Conservation (phyloP, 2,329 filamentous ascomycete species). For the Stenocarpella maydis region DNA sequence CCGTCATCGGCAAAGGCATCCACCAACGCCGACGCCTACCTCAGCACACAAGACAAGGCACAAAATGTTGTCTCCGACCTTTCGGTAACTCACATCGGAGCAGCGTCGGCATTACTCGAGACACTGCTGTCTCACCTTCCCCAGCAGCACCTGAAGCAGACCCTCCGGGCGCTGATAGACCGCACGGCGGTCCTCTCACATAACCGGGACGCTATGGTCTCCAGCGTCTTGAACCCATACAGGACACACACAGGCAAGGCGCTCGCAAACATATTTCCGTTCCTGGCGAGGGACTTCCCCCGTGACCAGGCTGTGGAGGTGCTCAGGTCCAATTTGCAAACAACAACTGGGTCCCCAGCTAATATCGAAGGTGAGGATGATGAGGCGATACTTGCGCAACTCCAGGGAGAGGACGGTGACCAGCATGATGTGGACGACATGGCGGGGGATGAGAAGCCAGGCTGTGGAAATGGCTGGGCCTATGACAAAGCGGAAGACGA, state of each 20-base stretch:
- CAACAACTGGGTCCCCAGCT: conserved; percentile 40
- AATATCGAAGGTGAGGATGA: conserved; percentile 60
- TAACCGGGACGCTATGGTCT: conserved; percentile 76
- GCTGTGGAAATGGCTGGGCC: background rate
- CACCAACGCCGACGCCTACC: conserved; percentile 77
- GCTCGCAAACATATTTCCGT: conserved; percentile 80
- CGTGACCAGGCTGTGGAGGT: conserved; percentile 74
- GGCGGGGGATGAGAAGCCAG: conserved; percentile 6
- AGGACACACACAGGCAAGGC: conserved; percentile 68
- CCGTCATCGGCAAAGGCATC: conserved; percentile 49
- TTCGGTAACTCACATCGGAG: conserved; percentile 56
- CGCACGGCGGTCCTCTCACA: conserved; percentile 78
- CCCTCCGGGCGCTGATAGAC: conserved; percentile 78
- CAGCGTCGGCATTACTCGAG: conserved; percentile 70
- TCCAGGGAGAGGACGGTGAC: conserved; percentile 45
- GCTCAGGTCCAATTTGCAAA: conserved; percentile 67
- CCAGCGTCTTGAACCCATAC: conserved; percentile 83
- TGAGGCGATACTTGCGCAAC: conserved; percentile 43
- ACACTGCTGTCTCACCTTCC: conserved; percentile 69
- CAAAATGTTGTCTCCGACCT: conserved; percentile 40
- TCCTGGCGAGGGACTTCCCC: conserved; percentile 73
- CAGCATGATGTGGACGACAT: conserved; percentile 47
- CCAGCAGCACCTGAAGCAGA: conserved; percentile 72
- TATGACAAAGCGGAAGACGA: conserved; percentile 39
- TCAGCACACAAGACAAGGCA: conserved; percentile 54